Conservation (phyloP, 2,329 filamentous ascomycete genomes). For the Epichloe sylvatica region DNA sequence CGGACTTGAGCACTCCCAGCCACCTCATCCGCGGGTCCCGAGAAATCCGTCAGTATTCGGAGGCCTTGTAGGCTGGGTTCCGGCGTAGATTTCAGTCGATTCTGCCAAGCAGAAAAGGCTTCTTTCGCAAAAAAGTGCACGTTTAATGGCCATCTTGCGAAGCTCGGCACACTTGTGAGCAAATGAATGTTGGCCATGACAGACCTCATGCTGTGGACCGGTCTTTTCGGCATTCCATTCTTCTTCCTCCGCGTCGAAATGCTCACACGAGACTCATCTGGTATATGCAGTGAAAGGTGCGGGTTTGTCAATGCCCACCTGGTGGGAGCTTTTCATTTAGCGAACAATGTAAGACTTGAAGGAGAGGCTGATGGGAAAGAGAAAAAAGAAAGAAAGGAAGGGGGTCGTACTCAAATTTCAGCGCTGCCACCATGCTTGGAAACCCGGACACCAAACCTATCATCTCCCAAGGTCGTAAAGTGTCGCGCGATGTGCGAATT, state of each 20-base stretch:
- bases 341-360: background rate
- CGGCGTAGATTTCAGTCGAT: slow-evolving; percentile 36
- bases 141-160: slow-evolving; percentile 67
- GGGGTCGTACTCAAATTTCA: slow-evolving; percentile 74
- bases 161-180: slow-evolving; percentile 65
- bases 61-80: slow-evolving; percentile 35
- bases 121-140: slow-evolving; percentile 66
- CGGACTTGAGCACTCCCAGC: slow-evolving; percentile 12
- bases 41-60: slow-evolving; percentile 43
- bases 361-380: slow-evolving; percentile 8
- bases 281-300: slow-evolving; percentile 66
- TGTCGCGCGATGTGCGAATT: slow-evolving; percentile 52
- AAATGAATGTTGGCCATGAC: slow-evolving; percentile 70
- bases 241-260: slow-evolving; percentile 36
- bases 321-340: slow-evolving; percentile 3
- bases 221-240: slow-evolving; percentile 41
- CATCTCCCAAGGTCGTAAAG: slow-evolving; percentile 81
- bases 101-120: slow-evolving; percentile 54
- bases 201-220: slow-evolving; percentile 47
- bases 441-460: slow-evolving; percentile 76
- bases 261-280: slow-evolving; percentile 45
- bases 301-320: slow-evolving; percentile 91
- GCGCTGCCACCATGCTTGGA: slow-evolving; percentile 67
- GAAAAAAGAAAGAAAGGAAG: background rate
- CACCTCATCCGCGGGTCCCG: slow-evolving; percentile 9